phyloP scores from a whole-genome alignment of 306 rosid genomes.

The Sechiopsis laciniata region DNA sequence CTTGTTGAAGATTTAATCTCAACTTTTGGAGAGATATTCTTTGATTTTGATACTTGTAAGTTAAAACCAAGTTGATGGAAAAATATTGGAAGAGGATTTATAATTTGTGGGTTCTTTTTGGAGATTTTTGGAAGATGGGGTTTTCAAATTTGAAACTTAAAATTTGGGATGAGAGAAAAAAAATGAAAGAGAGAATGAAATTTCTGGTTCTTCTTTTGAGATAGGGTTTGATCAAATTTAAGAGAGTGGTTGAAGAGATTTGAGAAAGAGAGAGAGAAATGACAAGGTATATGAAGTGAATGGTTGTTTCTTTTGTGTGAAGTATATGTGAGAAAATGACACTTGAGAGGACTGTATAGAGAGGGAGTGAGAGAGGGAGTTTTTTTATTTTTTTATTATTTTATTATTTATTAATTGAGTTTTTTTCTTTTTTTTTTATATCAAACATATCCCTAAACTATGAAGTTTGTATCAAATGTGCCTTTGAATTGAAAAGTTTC shows the following conservation, averaged over 20 bases:
- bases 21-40: not conserved
- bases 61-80: not conserved
- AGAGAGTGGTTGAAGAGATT: conserved; percentile 70
- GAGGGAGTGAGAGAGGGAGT: conserved; percentile 27
- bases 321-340: conserved; percentile 98
- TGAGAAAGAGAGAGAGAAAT: conserved; percentile 33
- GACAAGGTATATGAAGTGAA: conserved; percentile 70
- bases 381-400: too few species aligned
- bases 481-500: too few species aligned
- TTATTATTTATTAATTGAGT: too few species aligned
- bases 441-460: too few species aligned
- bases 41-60: not conserved
- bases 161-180: conserved; percentile 17
- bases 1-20: not conserved
- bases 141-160: conserved; percentile 7
- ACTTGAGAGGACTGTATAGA: conserved; percentile 49
- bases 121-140: not conserved
- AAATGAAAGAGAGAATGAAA: conserved; percentile 21
- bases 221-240: conserved; percentile 47
- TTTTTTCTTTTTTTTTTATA: too few species aligned
- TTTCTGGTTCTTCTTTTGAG: conserved; percentile 33
- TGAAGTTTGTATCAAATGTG: too few species aligned
- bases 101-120: conserved; percentile 5
- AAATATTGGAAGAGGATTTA: conserved; percentile 11
- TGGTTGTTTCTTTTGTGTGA: conserved; percentile 94